phyloP scores from a whole-genome alignment of 768 basidiomycete genomes.

The Boletus rufocinnamomeus region DNA sequence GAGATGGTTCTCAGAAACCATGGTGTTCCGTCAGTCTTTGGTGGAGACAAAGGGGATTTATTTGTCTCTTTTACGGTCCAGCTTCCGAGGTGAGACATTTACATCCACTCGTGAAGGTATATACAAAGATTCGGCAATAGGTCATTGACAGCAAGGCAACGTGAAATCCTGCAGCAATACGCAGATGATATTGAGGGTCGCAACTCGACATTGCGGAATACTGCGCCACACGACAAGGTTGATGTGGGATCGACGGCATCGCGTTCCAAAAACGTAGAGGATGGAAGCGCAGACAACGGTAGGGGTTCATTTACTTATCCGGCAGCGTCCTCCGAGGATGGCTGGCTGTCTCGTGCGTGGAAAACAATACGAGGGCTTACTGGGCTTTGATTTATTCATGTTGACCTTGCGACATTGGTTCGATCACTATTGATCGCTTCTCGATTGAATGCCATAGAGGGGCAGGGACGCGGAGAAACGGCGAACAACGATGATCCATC shows the following conservation, averaged over 20 bases:
- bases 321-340: constrained; percentile 53
- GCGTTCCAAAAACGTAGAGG: constrained; percentile 24
- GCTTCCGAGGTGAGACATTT: constrained; percentile 77
- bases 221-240: constrained; percentile 20
- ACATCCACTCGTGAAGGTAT: constrained; percentile 7
- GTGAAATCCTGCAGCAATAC: constrained; percentile 83
- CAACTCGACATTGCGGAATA: constrained; percentile 21
- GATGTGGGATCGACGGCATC: constrained; percentile 19
- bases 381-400: constrained; percentile 65
- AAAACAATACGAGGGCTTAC: constrained; percentile 67
- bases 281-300: constrained; percentile 55
- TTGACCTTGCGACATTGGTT: constrained; percentile 36
- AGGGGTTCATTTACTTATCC: constrained; percentile 66
- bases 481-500: constrained; percentile 36
- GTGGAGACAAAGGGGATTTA: constrained; percentile 73
- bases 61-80: constrained; percentile 87
- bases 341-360: constrained; percentile 72
- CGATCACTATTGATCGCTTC: constrained; percentile 26
- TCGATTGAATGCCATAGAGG: constrained; percentile 34
- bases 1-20: constrained; percentile 92
- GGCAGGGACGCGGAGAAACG: constrained; percentile 21
- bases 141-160: constrained; percentile 79
- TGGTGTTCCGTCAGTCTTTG: constrained; percentile 69
- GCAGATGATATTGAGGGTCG: constrained; percentile 92
- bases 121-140: constrained; percentile 42